Percentiles rank a stretch among this genome's conserved stretches.
These are phyloP conservation scores for Cladosporium sp. DNA, from an alignment of 2,329 filamentous ascomycete genomes.

Conservation along the genomic window DNA sequence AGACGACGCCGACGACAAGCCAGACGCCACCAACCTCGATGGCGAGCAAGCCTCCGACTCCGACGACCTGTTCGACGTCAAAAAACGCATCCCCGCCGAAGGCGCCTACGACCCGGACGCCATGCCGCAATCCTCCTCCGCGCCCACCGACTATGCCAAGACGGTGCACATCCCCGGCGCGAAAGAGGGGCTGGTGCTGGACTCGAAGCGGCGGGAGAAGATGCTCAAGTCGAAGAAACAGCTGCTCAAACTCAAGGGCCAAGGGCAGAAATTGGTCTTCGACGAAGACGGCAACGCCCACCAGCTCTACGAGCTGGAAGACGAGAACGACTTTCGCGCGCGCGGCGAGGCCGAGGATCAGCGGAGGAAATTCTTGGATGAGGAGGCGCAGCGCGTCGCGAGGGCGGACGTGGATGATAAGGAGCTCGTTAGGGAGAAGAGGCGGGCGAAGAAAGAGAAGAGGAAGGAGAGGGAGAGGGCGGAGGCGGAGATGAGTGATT, in stretches of 20 bases:
- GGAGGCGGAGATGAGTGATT: slow-evolving; percentile 23
- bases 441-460: slow-evolving; percentile 70
- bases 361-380: slow-evolving; percentile 70
- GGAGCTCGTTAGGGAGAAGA: slow-evolving; percentile 71
- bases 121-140: neutral
- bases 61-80: slow-evolving; percentile 84
- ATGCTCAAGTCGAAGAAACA: slow-evolving; percentile 93
- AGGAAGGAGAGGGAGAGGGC: slow-evolving; percentile 62
- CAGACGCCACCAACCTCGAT: slow-evolving; percentile 43
- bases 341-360: slow-evolving; percentile 74
- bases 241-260: slow-evolving; percentile 85
- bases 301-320: slow-evolving; percentile 81
- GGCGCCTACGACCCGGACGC: slow-evolving; percentile 33
- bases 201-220: slow-evolving; percentile 94
- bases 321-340: slow-evolving; percentile 73
- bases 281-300: slow-evolving; percentile 88
- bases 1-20: slow-evolving; percentile 56
- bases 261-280: slow-evolving; percentile 79
- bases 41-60: slow-evolving; percentile 34
- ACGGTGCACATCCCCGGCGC: slow-evolving; percentile 63
- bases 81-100: slow-evolving; percentile 53
- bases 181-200: slow-evolving; percentile 70
- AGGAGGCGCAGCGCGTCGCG: slow-evolving; percentile 66
- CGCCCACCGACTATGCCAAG: slow-evolving; percentile 48
- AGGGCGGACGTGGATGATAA: slow-evolving; percentile 81